Conservation (phyloP, 129 eudicot genomes). For the Flaveria trinervia region DNA sequence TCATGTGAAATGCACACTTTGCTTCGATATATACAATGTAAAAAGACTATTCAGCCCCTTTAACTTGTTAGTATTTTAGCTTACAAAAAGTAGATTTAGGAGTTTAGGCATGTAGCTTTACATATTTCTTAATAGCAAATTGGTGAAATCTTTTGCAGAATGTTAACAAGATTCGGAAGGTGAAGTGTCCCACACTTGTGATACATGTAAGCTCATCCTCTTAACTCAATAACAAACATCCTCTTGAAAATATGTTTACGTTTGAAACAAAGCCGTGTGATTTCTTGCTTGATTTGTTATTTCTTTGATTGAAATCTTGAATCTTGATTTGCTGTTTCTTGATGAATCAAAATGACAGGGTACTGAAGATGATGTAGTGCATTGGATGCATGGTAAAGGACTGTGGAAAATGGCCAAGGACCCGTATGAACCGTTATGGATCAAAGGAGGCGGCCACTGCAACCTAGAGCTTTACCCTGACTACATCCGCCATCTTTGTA, state of each 20-base stretch:
- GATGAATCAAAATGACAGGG: constrained; percentile 58
- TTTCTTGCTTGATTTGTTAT: neutral
- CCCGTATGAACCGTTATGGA: constrained; percentile 97
- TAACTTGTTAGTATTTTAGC: neutral
- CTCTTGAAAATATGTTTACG: no score
- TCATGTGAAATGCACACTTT: constrained; percentile 74
- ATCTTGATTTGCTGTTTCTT: constrained; percentile 5
- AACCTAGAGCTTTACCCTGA: constrained; percentile 95
- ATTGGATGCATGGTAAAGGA: constrained; percentile 85
- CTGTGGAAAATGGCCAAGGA: constrained; percentile 88
- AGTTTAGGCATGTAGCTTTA: neutral
- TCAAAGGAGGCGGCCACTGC: constrained; percentile 98
- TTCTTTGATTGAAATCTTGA: constrained; percentile 14
- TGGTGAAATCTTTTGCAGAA: constrained; percentile 61
- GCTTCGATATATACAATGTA: constrained; percentile 88
- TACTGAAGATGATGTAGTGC: constrained; percentile 95
- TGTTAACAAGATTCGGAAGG: constrained; percentile 84
- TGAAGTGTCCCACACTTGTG: constrained; percentile 88
- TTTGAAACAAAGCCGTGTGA: no score
- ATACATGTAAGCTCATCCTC: constrained; percentile 70
- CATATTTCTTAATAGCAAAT: neutral
- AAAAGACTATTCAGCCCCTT: neutral
- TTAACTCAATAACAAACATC: no score
- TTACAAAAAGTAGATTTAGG: neutral
- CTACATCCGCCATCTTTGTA: constrained; percentile 83